Evolutionary conservation across 441 rosid genomes (phyloP).

Genomic region (Iberis amara): DNA sequence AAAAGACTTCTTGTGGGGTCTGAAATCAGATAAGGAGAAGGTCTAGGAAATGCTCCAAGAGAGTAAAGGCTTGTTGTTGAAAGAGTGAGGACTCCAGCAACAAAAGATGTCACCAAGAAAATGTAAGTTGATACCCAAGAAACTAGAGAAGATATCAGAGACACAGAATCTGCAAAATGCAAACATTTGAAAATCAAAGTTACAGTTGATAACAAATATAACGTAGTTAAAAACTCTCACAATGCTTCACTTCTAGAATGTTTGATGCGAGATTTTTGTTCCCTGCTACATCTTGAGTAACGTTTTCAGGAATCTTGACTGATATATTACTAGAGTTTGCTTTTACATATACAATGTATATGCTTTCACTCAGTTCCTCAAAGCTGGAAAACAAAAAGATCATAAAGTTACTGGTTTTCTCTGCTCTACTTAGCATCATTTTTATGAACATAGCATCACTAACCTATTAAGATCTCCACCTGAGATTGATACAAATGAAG

Average conservation of each 20-base stretch:
- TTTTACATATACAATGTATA: slow-evolving; percentile 52
- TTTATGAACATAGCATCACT: slow-evolving; percentile 28
- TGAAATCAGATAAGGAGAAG: slow-evolving; percentile 45
- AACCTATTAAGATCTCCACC: slow-evolving; percentile 82
- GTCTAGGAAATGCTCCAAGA: slow-evolving; percentile 55
- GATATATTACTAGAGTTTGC: slow-evolving; percentile 45
- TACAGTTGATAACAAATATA: background rate
- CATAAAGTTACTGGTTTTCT: background rate
- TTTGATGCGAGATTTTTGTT: slow-evolving; percentile 74
- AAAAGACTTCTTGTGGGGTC: slow-evolving; percentile 76
- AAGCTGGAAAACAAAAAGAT: slow-evolving; percentile 46
- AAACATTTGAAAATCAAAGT: slow-evolving; percentile 24
- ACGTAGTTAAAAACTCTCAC: slow-evolving; percentile 37
- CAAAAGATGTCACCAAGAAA: slow-evolving; percentile 52
- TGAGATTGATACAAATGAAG: slow-evolving; percentile 59
- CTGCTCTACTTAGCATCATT: background rate
- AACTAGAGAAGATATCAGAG: slow-evolving; percentile 44
- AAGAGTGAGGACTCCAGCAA: slow-evolving; percentile 66
- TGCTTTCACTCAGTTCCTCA: slow-evolving; percentile 56
- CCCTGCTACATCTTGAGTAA: slow-evolving; percentile 79
- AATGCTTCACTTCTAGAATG: slow-evolving; percentile 66
- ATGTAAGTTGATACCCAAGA: slow-evolving; percentile 48
- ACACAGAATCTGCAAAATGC: slow-evolving; percentile 55
- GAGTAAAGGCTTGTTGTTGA: slow-evolving; percentile 84
- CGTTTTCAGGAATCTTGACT: slow-evolving; percentile 66